A percentile compares a stretch with the other conserved stretches of the same genome.
Conservation (phyloP, 345 rosid genomes). For the Aquilaria yunnanensis region DNA sequence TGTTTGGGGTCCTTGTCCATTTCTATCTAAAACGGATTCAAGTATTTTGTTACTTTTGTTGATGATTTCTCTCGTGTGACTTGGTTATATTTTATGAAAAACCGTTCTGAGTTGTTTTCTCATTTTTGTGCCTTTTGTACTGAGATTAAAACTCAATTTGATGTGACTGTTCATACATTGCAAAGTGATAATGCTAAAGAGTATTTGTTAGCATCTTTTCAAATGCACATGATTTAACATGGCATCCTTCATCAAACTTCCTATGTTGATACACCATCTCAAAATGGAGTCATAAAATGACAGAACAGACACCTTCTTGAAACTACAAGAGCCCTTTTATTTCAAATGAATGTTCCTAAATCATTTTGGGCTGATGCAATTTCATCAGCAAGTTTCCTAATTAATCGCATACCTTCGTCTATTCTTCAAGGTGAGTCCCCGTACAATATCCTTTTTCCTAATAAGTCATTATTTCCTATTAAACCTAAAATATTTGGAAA, state of each 20-base stretch:
- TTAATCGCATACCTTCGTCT: conserved; percentile 6
- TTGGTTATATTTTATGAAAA: conserved; percentile 10
- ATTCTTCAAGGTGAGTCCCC: conserved; percentile 1
- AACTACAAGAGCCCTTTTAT: too few species aligned
- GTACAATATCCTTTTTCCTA: not conserved
- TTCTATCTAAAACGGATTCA: conserved; percentile 1
- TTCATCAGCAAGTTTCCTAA: conserved; percentile 2
- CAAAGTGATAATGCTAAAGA: conserved; percentile 4
- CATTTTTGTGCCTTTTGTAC: not conserved
- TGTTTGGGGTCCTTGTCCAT: conserved; percentile 1
- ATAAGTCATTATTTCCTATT: too few species aligned
- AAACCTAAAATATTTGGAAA: too few species aligned
- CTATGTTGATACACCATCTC: conserved; percentile 5
- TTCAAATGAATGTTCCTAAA: too few species aligned
- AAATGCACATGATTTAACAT: not conserved
- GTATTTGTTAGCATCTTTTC: not conserved
- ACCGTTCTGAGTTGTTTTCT: conserved; percentile 1
- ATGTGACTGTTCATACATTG: not conserved
- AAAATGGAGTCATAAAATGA: conserved; percentile 10
- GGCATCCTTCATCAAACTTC: conserved; percentile 14
- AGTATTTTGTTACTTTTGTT: conserved; percentile 9
- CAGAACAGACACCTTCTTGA: too few species aligned
- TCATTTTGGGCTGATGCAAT: conserved; percentile 2
- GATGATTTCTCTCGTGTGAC: conserved; percentile 9
- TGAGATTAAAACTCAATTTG: conserved; percentile 7